Conservation (phyloP, 2,329 filamentous ascomycete genomes). For the Penicillium sp. region DNA sequence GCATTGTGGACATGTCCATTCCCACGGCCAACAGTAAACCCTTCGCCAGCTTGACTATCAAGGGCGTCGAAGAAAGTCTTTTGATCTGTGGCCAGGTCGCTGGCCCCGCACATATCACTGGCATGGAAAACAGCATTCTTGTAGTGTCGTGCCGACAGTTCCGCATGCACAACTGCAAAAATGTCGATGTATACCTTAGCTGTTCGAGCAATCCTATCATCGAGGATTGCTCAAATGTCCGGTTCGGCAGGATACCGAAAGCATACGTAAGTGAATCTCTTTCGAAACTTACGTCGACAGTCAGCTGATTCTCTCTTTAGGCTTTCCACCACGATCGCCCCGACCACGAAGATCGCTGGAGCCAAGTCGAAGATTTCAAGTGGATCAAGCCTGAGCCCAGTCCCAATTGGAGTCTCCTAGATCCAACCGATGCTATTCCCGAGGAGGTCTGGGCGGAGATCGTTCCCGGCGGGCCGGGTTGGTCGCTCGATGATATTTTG, state of each 20-base stretch:
- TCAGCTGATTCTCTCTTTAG: slow-evolving; percentile 20
- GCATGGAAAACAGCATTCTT: slow-evolving; percentile 67
- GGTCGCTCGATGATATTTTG: slow-evolving; percentile 65
- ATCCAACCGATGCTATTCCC: slow-evolving; percentile 57
- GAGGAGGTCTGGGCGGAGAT: slow-evolving; percentile 67
- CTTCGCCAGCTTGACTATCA: slow-evolving; percentile 70
- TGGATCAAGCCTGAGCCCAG: slow-evolving; percentile 86
- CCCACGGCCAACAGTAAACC: slow-evolving; percentile 57
- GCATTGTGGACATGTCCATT: slow-evolving; percentile 77
- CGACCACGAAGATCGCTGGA: slow-evolving; percentile 66
- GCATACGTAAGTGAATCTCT: slow-evolving; percentile 59
- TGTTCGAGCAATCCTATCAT: slow-evolving; percentile 87
- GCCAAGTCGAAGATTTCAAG: slow-evolving; percentile 94
- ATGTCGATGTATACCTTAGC: slow-evolving; percentile 80
- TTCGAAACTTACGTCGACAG: too few relatives aligned
- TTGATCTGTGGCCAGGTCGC: slow-evolving; percentile 74
- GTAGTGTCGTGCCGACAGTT: slow-evolving; percentile 83
- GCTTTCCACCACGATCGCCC: slow-evolving; percentile 31
- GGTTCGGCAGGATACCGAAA: slow-evolving; percentile 73
- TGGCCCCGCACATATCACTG: slow-evolving; percentile 81
- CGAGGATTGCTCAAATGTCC: slow-evolving; percentile 75
- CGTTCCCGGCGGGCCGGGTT: slow-evolving; percentile 62
- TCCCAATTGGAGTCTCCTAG: slow-evolving; percentile 79
- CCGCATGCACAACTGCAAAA: slow-evolving; percentile 80
- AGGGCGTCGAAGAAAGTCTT: slow-evolving; percentile 66